Evolutionary conservation across 2,329 filamentous ascomycete genomes (phyloP).

Genomic region (Chaetomium sp.): DNA sequence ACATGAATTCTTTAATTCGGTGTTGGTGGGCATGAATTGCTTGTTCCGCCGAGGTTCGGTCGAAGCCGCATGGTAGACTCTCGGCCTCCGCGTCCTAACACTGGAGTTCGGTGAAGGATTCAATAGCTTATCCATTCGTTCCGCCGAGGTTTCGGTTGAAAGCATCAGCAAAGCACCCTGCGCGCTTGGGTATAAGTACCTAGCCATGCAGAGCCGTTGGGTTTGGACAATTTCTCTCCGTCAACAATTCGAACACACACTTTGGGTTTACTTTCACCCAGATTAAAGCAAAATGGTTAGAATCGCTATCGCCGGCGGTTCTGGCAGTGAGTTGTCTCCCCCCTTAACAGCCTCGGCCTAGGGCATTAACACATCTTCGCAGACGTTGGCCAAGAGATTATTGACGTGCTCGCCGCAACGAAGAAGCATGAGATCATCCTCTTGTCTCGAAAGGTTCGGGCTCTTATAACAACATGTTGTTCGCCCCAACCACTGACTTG

Average conservation of each 20-base stretch:
- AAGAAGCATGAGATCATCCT: conserved; percentile 26
- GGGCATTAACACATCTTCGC: neutral
- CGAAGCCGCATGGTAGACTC: neutral
- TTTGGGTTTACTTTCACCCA: neutral
- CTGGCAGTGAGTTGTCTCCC: conserved; percentile 16
- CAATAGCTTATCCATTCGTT: neutral
- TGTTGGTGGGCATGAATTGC: neutral
- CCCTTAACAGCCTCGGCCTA: neutral
- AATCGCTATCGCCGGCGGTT: conserved; percentile 25
- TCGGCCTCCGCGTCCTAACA: neutral
- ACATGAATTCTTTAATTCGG: neutral
- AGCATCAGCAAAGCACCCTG: neutral
- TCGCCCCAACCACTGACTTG: neutral
- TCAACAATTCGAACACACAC: neutral
- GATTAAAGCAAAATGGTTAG: conserved; percentile 22
- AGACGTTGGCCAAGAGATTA: conserved; percentile 26
- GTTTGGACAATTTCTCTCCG: neutral
- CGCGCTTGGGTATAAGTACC: neutral
- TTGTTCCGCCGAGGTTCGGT: neutral
- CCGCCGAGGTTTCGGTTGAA: conserved; percentile 3
- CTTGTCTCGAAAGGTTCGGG: conserved; percentile 22
- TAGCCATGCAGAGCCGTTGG: neutral
- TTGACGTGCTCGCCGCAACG: conserved; percentile 22
- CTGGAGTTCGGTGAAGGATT: neutral
- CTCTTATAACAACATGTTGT: neutral